Evolutionary conservation across 306 rosid genomes (phyloP).

Genomic region (Abrus pulchellus): DNA sequence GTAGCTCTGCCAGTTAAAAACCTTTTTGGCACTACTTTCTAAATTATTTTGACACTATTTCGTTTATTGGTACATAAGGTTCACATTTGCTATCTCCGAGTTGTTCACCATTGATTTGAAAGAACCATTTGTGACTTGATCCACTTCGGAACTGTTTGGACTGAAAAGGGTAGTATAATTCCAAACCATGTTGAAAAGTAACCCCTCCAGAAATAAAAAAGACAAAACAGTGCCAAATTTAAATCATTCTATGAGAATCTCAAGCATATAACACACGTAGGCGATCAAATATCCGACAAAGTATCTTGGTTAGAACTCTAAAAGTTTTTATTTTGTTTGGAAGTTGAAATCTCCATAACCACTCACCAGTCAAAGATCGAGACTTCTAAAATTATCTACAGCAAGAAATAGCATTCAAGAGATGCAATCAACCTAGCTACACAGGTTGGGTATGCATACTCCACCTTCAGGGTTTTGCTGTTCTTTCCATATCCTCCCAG

Average conservation of each 20-base stretch:
- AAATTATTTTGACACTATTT: background rate
- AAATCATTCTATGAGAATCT: background rate
- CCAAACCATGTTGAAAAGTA: constrained; percentile 5
- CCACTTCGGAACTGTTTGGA: background rate
- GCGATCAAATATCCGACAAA: constrained; percentile 30
- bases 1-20: background rate
- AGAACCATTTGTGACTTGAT: background rate
- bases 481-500: constrained; percentile 86
- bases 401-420: constrained; percentile 45
- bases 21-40: background rate
- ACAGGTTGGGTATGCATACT: constrained; percentile 67
- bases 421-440: constrained; percentile 57
- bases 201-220: background rate
- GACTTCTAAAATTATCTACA: constrained; percentile 44
- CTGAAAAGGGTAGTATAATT: background rate
- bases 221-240: constrained; percentile 20
- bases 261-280: constrained; percentile 27
- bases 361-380: constrained; percentile 43
- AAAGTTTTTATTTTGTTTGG: constrained; percentile 37
- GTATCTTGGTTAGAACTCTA: constrained; percentile 45
- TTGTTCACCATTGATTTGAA: constrained; percentile 17
- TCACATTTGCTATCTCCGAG: background rate
- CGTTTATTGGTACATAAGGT: background rate
- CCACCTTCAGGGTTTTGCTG: constrained; percentile 74
- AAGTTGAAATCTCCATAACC: constrained; percentile 46